Percentiles rank a stretch among this genome's conserved stretches.
Evolutionary conservation across 495 filamentous ascomycete species (phyloP).

Genomic region (Choiromyces venosus): DNA sequence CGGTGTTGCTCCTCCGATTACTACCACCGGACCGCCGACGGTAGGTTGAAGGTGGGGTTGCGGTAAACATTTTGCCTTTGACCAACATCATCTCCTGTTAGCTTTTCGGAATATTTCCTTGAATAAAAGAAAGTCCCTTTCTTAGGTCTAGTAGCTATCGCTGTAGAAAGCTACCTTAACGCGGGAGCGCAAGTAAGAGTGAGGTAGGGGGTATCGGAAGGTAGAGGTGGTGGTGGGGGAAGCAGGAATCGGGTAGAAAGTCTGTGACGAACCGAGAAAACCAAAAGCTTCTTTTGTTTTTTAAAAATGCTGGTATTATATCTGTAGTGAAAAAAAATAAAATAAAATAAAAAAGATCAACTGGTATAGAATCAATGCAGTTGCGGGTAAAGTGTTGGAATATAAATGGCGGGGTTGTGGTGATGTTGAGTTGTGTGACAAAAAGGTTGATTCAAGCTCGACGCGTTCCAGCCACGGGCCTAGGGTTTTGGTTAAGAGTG

Average conservation of each 20-base stretch:
- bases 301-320: neutral
- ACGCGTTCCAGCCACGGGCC: slow-evolving; percentile 18
- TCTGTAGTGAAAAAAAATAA: slow-evolving; percentile 5
- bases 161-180: neutral
- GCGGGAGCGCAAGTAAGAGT: slow-evolving; percentile 16
- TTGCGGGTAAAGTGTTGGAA: slow-evolving; percentile 22
- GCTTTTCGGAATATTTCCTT: neutral
- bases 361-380: slow-evolving; percentile 7
- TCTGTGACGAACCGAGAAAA: slow-evolving; percentile 21
- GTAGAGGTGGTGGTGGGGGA: neutral
- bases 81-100: neutral
- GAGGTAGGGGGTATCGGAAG: slow-evolving; percentile 14
- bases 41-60: slow-evolving; percentile 34
- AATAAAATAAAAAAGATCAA: slow-evolving; percentile 7
- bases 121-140: neutral
- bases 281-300: neutral
- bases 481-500: neutral
- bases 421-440: neutral
- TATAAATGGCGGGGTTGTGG: slow-evolving; percentile 22
- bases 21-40: slow-evolving; percentile 25
- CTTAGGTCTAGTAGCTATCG: neutral
- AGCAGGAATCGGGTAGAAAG: slow-evolving; percentile 2
- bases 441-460: neutral
- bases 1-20: slow-evolving; percentile 9
- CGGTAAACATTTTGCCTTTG: slow-evolving; percentile 33